Conservation (phyloP, 495 filamentous ascomycete species). For the Xylaria grammica region DNA sequence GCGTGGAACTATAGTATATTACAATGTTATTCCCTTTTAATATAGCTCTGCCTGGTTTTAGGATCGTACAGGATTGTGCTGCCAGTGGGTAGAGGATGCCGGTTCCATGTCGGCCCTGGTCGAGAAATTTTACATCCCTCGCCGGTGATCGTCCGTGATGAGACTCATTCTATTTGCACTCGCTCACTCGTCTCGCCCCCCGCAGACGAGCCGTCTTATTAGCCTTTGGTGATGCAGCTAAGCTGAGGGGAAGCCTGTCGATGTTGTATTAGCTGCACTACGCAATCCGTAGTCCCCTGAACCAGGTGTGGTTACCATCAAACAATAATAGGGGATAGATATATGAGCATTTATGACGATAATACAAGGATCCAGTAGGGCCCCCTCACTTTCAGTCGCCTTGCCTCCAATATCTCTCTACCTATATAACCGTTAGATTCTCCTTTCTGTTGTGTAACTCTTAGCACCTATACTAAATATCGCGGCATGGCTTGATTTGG, state of each 20-base stretch:
- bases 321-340: neutral
- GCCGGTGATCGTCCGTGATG: slow-evolving; percentile 7
- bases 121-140: slow-evolving; percentile 12
- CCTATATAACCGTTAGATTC: slow-evolving; percentile 11
- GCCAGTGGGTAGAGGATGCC: slow-evolving; percentile 1
- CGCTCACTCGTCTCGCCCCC: neutral
- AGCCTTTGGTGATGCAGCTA: slow-evolving; percentile 17
- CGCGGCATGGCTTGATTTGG: neutral
- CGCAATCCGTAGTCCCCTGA: slow-evolving; percentile 1
- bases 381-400: neutral
- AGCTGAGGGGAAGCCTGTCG: slow-evolving; percentile 22
- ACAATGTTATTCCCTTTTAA: neutral
- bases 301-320: neutral
- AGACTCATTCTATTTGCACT: slow-evolving; percentile 10
- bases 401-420: neutral
- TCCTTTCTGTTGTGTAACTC: slow-evolving; percentile 17
- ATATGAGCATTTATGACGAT: neutral
- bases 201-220: slow-evolving; percentile 14
- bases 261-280: slow-evolving; percentile 11
- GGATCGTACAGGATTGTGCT: slow-evolving; percentile 1
- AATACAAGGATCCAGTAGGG: neutral
- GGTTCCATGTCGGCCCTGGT: slow-evolving; percentile 3
- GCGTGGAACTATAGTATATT: slow-evolving; percentile 9
- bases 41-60: neutral
- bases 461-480: neutral